Evolutionary conservation across 2,329 filamentous ascomycete species (phyloP).

Genomic region (Chlorencoelia australis): DNA sequence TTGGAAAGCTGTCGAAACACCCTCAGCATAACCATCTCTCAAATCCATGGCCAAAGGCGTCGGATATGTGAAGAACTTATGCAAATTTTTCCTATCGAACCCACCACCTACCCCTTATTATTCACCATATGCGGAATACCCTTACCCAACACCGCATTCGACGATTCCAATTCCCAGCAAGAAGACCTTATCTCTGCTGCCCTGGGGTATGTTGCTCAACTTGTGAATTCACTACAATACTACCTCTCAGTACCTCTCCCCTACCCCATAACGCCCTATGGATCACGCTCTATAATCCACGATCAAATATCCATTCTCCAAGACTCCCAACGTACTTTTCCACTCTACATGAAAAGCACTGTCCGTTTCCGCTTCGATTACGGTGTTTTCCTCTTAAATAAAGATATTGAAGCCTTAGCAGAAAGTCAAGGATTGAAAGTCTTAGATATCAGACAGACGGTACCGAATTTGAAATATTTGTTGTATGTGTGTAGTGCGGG

Average conservation of each 20-base stretch:
- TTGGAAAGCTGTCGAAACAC: conserved; percentile 46
- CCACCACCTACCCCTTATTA: conserved; percentile 52
- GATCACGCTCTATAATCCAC: conserved; percentile 64
- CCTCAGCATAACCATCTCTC: conserved; percentile 47
- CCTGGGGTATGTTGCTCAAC: conserved; percentile 67
- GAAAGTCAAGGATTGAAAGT: conserved; percentile 62
- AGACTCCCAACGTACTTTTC: conserved; percentile 55
- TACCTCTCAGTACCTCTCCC: conserved; percentile 73
- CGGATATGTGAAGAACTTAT: conserved; percentile 79
- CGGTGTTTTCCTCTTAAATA: conserved; percentile 92
- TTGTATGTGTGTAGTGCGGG: conserved; percentile 83
- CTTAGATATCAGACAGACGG: conserved; percentile 81
- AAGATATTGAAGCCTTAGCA: conserved; percentile 70
- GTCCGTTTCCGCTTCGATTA: conserved; percentile 92
- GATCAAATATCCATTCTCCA: conserved; percentile 58
- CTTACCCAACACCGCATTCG: conserved; percentile 70
- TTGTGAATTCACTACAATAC: conserved; percentile 67
- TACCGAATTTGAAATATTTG: conserved; percentile 89
- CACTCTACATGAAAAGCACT: conserved; percentile 62
- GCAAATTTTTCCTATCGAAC: conserved; percentile 70
- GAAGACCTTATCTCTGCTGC: conserved; percentile 72
- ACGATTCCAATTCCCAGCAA: conserved; percentile 41
- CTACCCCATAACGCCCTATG: conserved; percentile 64
- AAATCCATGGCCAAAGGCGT: conserved; percentile 75
- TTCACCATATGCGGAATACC: conserved; percentile 76